phyloP scores from a whole-genome alignment of 768 basidiomycete genomes.

The Boletus rufocinnamomeus region DNA sequence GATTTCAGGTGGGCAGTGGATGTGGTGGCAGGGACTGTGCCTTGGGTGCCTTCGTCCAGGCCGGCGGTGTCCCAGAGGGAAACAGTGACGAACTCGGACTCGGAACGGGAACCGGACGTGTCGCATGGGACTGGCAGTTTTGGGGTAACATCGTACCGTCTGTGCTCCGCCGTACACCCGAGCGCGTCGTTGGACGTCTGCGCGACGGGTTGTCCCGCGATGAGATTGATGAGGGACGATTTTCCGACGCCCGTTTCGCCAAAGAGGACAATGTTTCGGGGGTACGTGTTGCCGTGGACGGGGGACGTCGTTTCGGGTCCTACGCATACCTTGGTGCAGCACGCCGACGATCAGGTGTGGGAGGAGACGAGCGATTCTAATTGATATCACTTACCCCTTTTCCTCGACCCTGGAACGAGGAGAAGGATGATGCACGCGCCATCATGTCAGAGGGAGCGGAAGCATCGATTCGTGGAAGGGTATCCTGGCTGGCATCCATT shows the following conservation, averaged over 20 bases:
- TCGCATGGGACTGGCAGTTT: neutral
- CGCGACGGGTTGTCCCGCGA: neutral
- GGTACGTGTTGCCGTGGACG: neutral
- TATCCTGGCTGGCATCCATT: neutral
- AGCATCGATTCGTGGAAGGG: neutral
- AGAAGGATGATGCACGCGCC: too few relatives aligned
- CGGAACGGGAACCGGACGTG: neutral
- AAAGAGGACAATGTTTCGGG: neutral
- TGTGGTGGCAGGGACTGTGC: neutral
- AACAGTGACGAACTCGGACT: neutral
- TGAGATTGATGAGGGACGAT: conserved; percentile 2
- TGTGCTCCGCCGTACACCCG: neutral
- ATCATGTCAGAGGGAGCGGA: neutral
- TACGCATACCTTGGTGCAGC: neutral
- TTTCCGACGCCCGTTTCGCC: conserved; percentile 1
- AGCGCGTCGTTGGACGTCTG: conserved; percentile 5
- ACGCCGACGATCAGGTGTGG: neutral
- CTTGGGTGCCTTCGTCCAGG: conserved; percentile 2
- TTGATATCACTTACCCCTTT: neutral
- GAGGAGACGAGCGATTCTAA: too few relatives aligned
- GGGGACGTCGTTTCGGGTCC: neutral
- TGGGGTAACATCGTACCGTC: neutral
- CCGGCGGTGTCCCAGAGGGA: conserved; percentile 8
- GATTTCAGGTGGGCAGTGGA: neutral
- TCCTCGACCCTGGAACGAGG: neutral